Evolutionary conservation across 2,329 filamentous ascomycete genomes (phyloP), one percentile per base, ranked within the genome.

Genomic region (Sporothrix brunneoviolacea): DNA sequence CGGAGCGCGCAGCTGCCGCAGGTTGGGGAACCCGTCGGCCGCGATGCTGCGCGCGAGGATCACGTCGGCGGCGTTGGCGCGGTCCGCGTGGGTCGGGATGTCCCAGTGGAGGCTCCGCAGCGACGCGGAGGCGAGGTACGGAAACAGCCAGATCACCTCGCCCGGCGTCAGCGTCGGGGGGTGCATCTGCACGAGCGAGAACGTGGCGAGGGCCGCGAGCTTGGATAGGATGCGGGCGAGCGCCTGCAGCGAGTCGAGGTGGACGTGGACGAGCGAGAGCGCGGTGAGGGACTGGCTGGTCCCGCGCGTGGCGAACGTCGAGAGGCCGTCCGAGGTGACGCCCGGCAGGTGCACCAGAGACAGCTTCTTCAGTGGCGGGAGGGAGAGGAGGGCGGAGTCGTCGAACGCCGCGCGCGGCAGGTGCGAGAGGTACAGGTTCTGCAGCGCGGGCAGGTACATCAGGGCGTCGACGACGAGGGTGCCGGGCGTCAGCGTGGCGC

Each of bases 31-130:
- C 0, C 80, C 80, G 4, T 69, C 68, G 1, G 76, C 73, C 5
- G 66, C 65, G 56, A 90, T 86, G 59, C 80, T 81, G 52, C 72
- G 71, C 1, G 83, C 80, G 8, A 90, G 71, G 41, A 85, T 78
- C 5, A 74, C 71, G 45, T 85, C 83, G 1, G 83, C 80, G 4
- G 66, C 59, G 42, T 70, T 74, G 41, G 68, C 64, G 19, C 65
- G 62, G 16, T 69, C 63, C 12, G 70, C 68, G 32, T 73, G 69
- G 36, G 73, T 68, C 24, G 79, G 76, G 2, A 88, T 75, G 58
- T 84, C 81, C 82, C 82, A 85, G 64, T 84, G 81, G 4, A 85
- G 68, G 45, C 67, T 72, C 21, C 65, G 65, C 5, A 85, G 62
- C 8, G 73, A 77, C 1, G 60, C 51, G 0, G 77, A 83, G 0